Percentiles rank a stretch among this genome's conserved stretches.
Evolutionary conservation across 1,139 yeast species (phyloP).

Genomic region (Protomyces inundatus): DNA sequence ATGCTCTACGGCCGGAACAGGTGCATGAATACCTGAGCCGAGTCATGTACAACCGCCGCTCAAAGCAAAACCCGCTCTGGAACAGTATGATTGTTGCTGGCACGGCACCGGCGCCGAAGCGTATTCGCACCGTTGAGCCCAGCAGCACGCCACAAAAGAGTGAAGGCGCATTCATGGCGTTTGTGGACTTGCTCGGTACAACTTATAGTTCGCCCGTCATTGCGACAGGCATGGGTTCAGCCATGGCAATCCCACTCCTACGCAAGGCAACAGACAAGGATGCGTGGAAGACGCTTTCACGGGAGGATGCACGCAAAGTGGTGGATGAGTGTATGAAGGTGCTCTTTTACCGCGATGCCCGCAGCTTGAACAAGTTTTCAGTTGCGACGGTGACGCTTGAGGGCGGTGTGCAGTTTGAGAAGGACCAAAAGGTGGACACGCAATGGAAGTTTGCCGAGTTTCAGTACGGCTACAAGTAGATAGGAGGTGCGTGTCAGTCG

Average conservation of each 20-base stretch:
- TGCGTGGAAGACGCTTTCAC: slow-evolving; percentile 61
- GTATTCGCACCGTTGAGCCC: slow-evolving; percentile 1
- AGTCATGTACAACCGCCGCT: slow-evolving; percentile 79
- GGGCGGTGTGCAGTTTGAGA: slow-evolving; percentile 59
- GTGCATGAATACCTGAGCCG: slow-evolving; percentile 82
- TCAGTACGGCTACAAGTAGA: slow-evolving; percentile 62
- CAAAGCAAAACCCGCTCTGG: slow-evolving; percentile 95
- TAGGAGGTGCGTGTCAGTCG: too few species aligned
- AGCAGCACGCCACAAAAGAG: slow-evolving; percentile 16
- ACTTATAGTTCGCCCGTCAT: slow-evolving; percentile 81
- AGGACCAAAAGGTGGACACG: slow-evolving; percentile 65
- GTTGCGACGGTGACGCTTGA: slow-evolving; percentile 67
- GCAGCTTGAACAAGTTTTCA: slow-evolving; percentile 80
- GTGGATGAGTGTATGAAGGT: slow-evolving; percentile 89
- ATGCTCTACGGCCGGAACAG: slow-evolving; percentile 72
- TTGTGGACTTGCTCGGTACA: slow-evolving; percentile 88
- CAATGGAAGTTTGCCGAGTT: slow-evolving; percentile 91
- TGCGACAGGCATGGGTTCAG: slow-evolving; percentile 96
- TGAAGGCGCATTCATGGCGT: slow-evolving; percentile 59
- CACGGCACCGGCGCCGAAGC: slow-evolving; percentile 38
- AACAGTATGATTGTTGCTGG: slow-evolving; percentile 86
- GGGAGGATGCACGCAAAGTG: slow-evolving; percentile 68
- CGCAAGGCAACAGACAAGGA: slow-evolving; percentile 79
- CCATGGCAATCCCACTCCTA: slow-evolving; percentile 85
- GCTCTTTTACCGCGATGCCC: slow-evolving; percentile 90